Conservation (phyloP, 176 grass and related monocot species). For the Aegilops longissima region DNA sequence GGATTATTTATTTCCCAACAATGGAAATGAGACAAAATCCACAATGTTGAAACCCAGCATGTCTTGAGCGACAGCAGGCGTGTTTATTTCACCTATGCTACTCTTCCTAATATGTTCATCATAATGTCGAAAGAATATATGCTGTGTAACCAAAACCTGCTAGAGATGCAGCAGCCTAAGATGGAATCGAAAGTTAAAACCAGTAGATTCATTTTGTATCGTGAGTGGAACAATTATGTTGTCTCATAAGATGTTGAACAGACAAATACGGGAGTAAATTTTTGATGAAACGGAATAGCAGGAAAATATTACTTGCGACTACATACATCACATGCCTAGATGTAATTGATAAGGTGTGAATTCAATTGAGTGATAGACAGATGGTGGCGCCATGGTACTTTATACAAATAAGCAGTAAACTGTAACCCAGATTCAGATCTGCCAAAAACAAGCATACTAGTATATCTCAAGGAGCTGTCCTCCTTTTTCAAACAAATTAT, state of each 20-base stretch:
- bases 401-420: too few relatives aligned
- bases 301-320: background rate
- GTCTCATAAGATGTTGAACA: background rate
- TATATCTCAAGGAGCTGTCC: too few relatives aligned
- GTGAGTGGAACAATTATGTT: background rate
- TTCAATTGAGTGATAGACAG: too few relatives aligned
- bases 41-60: constrained; percentile 87
- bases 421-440: too few relatives aligned
- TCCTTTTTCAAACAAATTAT: too few relatives aligned
- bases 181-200: constrained; percentile 31
- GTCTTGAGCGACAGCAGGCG: constrained; percentile 48
- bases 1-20: constrained; percentile 75
- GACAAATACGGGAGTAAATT: background rate
- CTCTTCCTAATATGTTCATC: background rate
- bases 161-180: constrained; percentile 83
- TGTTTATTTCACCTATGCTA: too few relatives aligned
- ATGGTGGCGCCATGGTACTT: too few relatives aligned
- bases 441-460: too few relatives aligned
- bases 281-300: background rate
- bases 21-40: constrained; percentile 98
- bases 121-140: constrained; percentile 71
- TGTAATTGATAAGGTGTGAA: too few relatives aligned
- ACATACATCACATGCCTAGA: too few relatives aligned
- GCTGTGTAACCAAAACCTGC: constrained; percentile 56
- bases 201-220: too few relatives aligned